Evolutionary conservation across 352 stramenopile genomes (phyloP), one percentile per base, ranked within the genome.

Genomic region (Phytophthora sojae): DNA sequence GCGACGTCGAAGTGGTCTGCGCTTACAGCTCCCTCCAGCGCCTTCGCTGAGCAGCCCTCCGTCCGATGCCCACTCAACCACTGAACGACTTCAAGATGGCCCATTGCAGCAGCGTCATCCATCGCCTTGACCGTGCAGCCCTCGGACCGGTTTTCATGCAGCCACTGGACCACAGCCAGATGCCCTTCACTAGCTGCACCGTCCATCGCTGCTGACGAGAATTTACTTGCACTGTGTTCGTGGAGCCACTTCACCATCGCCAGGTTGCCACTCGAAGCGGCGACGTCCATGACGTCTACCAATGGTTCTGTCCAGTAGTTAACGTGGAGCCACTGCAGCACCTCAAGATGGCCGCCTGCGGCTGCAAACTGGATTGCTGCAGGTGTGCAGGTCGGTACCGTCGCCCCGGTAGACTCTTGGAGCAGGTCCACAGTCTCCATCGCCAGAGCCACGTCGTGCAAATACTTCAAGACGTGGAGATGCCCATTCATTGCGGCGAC

Each of bases 121-220:
- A 85, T 73, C 12, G 78, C 73, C 3, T 74, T 64, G 15, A 65
- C 67, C 0, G 78, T 83, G 19, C 76, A 85, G n/a, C 71, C 58
- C 52, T 71, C 67, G n/a, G 30, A 42, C 5, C 54, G 17, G 17
- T 79, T 71, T 11, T 63, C 39, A 21, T 79, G 59, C 26, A 80
- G 19, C 68, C 73, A 80, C 56, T 76, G 54, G 7, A 77, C 35
- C 21, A 75, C 32, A 1, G 49, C 23, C 17, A 80, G 61, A 56
- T 72, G 64, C 0, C 73, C 73, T 45, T 70, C 64, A n/a, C 37
- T 64, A 3, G 68, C 68, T 9, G 73, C 68, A 1, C 50, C 42
- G 11, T 71, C 64, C 64, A 80, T 75, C 17, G 68, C 73, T 29
- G 50, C 54, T 12, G 59, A 29, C 4, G 74, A 73, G 49, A 71